These are phyloP conservation scores for Podospora tetraspora DNA, from an alignment of 495 filamentous ascomycete genomes.

Conservation along the genomic window DNA sequence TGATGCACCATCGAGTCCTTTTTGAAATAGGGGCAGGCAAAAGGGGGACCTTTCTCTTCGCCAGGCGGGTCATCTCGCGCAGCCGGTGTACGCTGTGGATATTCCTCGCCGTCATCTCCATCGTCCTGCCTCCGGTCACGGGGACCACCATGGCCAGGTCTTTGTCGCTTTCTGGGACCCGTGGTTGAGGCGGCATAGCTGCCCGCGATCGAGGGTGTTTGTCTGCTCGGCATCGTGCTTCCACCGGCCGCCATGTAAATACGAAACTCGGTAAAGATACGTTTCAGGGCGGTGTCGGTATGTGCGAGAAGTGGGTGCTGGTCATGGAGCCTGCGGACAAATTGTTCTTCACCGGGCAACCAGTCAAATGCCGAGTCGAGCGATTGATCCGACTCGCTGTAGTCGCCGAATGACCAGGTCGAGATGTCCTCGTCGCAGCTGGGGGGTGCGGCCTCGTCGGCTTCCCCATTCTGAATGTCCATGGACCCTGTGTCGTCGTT, in stretches of 20 bases:
- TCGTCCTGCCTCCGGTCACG: background rate
- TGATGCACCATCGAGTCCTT: conserved; percentile 27
- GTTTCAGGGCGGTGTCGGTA: background rate
- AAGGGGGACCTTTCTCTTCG: background rate
- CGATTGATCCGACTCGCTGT: conserved; percentile 3
- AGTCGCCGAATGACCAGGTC: background rate
- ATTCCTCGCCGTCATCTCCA: background rate
- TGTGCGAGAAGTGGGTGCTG: background rate
- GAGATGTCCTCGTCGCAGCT: conserved; percentile 8
- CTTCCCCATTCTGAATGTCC: background rate
- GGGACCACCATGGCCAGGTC: background rate
- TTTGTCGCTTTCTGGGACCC: background rate
- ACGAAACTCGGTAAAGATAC: background rate
- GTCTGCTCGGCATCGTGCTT: background rate
- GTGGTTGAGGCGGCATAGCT: background rate
- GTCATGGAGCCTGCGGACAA: background rate
- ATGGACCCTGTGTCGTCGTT: background rate
- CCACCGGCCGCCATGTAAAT: background rate
- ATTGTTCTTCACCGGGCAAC: background rate
- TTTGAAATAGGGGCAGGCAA: conserved; percentile 35
- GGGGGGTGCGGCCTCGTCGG: background rate
- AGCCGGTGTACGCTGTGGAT: background rate
- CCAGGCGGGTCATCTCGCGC: background rate
- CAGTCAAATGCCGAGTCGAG: conserved; percentile 13
- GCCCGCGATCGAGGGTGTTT: background rate